phyloP scores from a whole-genome alignment of 768 basidiomycete genomes.

The Infundibulicybe gibba region DNA sequence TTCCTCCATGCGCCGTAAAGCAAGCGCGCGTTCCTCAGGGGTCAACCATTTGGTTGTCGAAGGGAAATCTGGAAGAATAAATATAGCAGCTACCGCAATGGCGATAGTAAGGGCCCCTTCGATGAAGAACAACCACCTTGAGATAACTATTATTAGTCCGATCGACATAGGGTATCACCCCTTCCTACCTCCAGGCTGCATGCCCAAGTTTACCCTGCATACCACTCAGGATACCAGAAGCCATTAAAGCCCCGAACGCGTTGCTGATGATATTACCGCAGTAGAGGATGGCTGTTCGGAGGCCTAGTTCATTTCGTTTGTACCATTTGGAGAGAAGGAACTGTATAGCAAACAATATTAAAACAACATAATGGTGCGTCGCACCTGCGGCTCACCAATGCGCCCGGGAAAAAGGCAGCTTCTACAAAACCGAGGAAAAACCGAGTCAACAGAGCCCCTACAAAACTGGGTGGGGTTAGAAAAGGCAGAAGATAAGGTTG shows the following conservation, averaged over 20 bases:
- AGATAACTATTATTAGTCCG: background rate
- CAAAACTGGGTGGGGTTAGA: conserved; percentile 44
- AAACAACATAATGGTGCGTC: background rate
- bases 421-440: conserved; percentile 75
- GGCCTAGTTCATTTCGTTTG: conserved; percentile 68
- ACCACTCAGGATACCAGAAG: conserved; percentile 69
- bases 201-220: conserved; percentile 78
- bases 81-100: conserved; percentile 53
- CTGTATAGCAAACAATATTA: conserved; percentile 13
- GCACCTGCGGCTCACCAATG: conserved; percentile 25
- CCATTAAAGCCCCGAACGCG: conserved; percentile 81
- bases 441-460: conserved; percentile 64
- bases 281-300: conserved; percentile 66
- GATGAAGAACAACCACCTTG: conserved; percentile 75
- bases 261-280: conserved; percentile 82
- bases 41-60: conserved; percentile 65
- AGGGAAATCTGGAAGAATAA: conserved; percentile 80
- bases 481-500: background rate
- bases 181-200: conserved; percentile 69
- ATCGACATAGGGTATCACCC: background rate
- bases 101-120: conserved; percentile 64
- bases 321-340: conserved; percentile 79
- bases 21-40: conserved; percentile 55
- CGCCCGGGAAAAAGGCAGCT: conserved; percentile 73
- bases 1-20: conserved; percentile 62